phyloP scores from a whole-genome alignment of 2,329 filamentous ascomycete genomes.

The Huntiella decipiens region DNA sequence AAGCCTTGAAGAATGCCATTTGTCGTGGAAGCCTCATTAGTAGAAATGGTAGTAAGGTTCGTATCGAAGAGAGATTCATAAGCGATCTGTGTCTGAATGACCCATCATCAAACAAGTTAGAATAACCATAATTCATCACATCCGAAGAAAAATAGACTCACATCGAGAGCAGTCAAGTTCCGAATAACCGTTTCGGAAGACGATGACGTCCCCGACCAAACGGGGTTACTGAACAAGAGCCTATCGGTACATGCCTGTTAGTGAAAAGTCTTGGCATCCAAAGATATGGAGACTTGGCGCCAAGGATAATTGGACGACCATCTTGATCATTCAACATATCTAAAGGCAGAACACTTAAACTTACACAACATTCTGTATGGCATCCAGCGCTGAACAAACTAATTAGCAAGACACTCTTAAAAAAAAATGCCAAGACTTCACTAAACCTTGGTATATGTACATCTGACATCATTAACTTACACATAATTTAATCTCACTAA shows the following conservation, averaged over 20 bases:
- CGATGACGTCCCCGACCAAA: slow-evolving; percentile 30
- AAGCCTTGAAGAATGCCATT: slow-evolving; percentile 54
- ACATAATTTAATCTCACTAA: slow-evolving; percentile 5
- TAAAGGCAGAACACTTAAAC: slow-evolving; percentile 14
- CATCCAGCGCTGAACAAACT: slow-evolving; percentile 26
- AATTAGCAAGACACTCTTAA: slow-evolving; percentile 15
- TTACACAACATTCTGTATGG: slow-evolving; percentile 33
- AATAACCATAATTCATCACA: neutral
- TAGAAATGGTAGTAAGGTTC: slow-evolving; percentile 61
- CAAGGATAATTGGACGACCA: neutral
- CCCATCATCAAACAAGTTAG: neutral
- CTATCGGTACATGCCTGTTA: slow-evolving; percentile 17
- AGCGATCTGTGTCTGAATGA: slow-evolving; percentile 25
- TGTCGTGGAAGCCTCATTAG: slow-evolving; percentile 38
- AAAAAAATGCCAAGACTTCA: neutral
- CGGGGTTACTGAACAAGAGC: slow-evolving; percentile 41
- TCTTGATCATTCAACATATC: neutral
- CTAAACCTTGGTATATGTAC: neutral
- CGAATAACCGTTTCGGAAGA: slow-evolving; percentile 34
- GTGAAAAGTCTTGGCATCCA: neutral
- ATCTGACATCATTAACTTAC: neutral
- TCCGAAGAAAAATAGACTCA: slow-evolving; percentile 19
- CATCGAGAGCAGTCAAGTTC: slow-evolving; percentile 37
- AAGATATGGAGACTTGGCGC: neutral
- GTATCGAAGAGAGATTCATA: slow-evolving; percentile 31